A percentile compares a stretch with the other conserved stretches of the same genome.
Evolutionary conservation across 1,139 yeast genomes (phyloP).

Genomic region (Nadsonia starkeyi-henricii): DNA sequence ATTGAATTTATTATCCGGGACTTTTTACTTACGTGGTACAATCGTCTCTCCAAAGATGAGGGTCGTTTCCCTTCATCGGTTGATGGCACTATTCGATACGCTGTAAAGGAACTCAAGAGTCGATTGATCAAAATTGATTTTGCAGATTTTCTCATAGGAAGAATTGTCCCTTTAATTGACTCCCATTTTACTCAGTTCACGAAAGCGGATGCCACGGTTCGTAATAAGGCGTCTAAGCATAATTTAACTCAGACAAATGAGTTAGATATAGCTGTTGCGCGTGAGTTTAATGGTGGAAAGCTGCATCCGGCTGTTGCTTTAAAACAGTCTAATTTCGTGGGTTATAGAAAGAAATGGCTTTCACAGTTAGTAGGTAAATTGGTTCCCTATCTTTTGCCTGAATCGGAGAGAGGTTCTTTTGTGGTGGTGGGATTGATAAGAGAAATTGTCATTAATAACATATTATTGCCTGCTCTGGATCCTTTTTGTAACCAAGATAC

Average conservation of each 20-base stretch:
- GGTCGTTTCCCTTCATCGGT: conserved; percentile 42
- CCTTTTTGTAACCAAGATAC: conserved; percentile 38
- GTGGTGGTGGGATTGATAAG: conserved; percentile 38
- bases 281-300: conserved; percentile 38
- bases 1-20: conserved; percentile 41
- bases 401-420: conserved; percentile 35
- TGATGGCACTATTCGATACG: conserved; percentile 33
- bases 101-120: conserved; percentile 29
- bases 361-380: conserved; percentile 31
- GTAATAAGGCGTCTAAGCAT: conserved; percentile 16
- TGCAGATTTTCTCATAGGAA: conserved; percentile 43
- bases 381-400: conserved; percentile 38
- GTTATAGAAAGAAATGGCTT: conserved; percentile 40
- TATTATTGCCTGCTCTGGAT: conserved; percentile 46
- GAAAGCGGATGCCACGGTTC: conserved; percentile 32
- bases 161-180: conserved; percentile 49
- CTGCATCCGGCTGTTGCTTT: conserved; percentile 51
- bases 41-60: conserved; percentile 31
- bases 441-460: conserved; percentile 50
- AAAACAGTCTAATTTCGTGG: conserved; percentile 29
- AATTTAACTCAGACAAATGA: conserved; percentile 31
- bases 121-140: conserved; percentile 37
- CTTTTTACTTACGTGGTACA: conserved; percentile 56
- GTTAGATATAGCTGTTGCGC: conserved; percentile 43
- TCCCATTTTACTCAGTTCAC: conserved; percentile 47